Percentiles rank a stretch among this genome's conserved stretches.
These are phyloP conservation scores for Corchorus olitorius DNA, from an alignment of 345 rosid genomes.

Conservation along the genomic window DNA sequence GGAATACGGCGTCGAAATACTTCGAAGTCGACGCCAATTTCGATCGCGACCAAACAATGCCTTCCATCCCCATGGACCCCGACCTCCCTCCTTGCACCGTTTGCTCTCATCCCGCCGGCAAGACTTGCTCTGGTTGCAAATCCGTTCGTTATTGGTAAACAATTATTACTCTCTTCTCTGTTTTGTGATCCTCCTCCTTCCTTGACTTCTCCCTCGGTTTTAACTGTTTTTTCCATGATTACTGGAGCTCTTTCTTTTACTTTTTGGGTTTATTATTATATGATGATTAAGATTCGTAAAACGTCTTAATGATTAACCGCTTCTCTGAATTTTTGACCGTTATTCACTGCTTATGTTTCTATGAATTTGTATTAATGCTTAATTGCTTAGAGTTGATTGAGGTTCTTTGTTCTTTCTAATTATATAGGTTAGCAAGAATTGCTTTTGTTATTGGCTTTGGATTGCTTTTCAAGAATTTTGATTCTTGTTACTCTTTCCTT, in stretches of 20 bases:
- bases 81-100: conserved; percentile 31
- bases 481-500: background rate
- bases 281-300: background rate
- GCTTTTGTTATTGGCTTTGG: background rate
- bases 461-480: background rate
- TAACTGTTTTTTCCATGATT: background rate
- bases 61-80: background rate
- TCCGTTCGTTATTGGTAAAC: conserved; percentile 55
- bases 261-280: background rate
- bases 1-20: conserved; percentile 82
- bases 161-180: too few relatives aligned
- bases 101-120: conserved; percentile 36
- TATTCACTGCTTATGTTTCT: background rate
- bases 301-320: too few relatives aligned
- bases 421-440: background rate
- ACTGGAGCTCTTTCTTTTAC: background rate
- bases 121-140: conserved; percentile 61
- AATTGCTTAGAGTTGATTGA: background rate
- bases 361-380: background rate
- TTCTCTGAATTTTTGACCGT: background rate
- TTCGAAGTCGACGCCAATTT: conserved; percentile 84
- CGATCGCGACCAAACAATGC: conserved; percentile 38
- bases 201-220: background rate
- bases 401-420: too few relatives aligned
- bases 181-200: background rate